Percentiles rank a stretch among this genome's conserved stretches.
phyloP scores from a whole-genome alignment of 805 yeast genomes.

The Myxozyma neglecta region DNA sequence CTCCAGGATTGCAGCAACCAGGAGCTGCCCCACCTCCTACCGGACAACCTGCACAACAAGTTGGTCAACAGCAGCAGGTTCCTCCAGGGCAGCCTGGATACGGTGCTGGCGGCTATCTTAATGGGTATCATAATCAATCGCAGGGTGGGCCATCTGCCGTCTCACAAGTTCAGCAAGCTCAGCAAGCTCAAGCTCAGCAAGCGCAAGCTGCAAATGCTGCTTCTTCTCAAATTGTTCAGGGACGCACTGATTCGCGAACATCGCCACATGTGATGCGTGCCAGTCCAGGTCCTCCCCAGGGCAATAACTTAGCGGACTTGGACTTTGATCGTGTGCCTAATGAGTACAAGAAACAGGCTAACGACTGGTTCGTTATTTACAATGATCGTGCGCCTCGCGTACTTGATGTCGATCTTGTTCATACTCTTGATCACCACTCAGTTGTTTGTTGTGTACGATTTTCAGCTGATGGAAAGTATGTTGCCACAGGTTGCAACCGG shows the following conservation, averaged over 20 bases:
- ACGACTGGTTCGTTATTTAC: constrained; percentile 83
- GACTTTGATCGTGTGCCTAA: constrained; percentile 77
- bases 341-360: constrained; percentile 74
- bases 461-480: constrained; percentile 82
- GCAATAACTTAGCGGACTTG: constrained; percentile 53
- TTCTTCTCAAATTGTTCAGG: constrained; percentile 25
- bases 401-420: constrained; percentile 84
- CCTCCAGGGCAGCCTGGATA: constrained; percentile 29
- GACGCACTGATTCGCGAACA: constrained; percentile 19
- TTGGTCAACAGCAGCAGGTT: neutral
- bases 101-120: constrained; percentile 22
- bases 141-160: constrained; percentile 4
- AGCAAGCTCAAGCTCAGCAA: neutral
- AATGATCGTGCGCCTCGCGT: constrained; percentile 79
- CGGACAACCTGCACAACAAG: constrained; percentile 18
- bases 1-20: constrained; percentile 35
- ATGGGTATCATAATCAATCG: constrained; percentile 29
- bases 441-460: constrained; percentile 97
- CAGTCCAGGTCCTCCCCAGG: constrained; percentile 32
- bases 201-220: constrained; percentile 28
- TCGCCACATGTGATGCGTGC: constrained; percentile 29
- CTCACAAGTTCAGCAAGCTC: neutral
- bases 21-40: constrained; percentile 15
- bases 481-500: constrained; percentile 97
- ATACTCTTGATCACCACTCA: constrained; percentile 86